Conservation (phyloP, 768 basidiomycete species). For the Royoungia palumana region DNA sequence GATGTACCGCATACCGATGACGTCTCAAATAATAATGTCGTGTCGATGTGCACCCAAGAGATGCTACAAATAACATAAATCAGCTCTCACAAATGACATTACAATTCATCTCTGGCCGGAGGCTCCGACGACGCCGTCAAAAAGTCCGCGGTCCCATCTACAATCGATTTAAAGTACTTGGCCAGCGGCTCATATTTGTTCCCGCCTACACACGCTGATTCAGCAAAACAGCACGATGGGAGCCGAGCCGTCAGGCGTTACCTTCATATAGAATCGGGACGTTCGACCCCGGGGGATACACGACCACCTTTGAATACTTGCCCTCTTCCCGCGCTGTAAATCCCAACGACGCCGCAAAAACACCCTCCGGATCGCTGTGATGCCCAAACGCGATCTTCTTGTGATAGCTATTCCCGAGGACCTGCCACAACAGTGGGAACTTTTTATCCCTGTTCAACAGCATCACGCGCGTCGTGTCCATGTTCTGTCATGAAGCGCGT, state of each 20-base stretch:
- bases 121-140: slow-evolving; percentile 36
- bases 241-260: slow-evolving; percentile 25
- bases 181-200: slow-evolving; percentile 73
- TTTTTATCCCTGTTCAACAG: slow-evolving; percentile 74
- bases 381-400: slow-evolving; percentile 60
- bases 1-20: too few relatives aligned
- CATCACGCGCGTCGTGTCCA: slow-evolving; percentile 52
- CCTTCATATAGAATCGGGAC: slow-evolving; percentile 66
- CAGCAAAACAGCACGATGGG: background rate
- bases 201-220: slow-evolving; percentile 42
- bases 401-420: slow-evolving; percentile 69
- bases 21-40: too few relatives aligned
- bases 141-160: slow-evolving; percentile 66
- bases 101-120: slow-evolving; percentile 32
- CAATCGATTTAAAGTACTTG: slow-evolving; percentile 67
- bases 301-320: slow-evolving; percentile 62
- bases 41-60: background rate
- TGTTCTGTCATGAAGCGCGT: slow-evolving; percentile 27
- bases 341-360: slow-evolving; percentile 55
- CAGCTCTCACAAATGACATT: slow-evolving; percentile 5
- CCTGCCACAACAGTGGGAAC: slow-evolving; percentile 77
- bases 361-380: slow-evolving; percentile 64
- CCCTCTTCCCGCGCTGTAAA: slow-evolving; percentile 48
- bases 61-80: slow-evolving; percentile 3
- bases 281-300: slow-evolving; percentile 62